Conservation (phyloP, 140 eudicot species). For the Stevia rebaudiana region DNA sequence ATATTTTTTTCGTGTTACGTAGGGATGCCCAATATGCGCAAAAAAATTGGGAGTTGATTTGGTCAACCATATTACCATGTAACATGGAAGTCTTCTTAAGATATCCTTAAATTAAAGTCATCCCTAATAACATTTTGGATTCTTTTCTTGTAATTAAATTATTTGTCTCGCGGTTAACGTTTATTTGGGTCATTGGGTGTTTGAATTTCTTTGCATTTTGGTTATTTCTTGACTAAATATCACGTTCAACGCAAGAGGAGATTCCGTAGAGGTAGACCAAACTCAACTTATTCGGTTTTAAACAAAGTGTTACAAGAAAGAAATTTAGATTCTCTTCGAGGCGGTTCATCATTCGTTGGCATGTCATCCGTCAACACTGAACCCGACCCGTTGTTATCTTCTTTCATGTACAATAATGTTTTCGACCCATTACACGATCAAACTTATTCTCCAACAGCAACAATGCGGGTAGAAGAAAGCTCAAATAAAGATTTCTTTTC, state of each 20-base stretch:
- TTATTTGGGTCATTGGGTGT: no score
- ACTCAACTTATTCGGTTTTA: slow-evolving; percentile 41
- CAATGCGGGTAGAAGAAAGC: slow-evolving; percentile 27
- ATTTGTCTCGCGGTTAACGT: not conserved
- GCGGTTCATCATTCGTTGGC: slow-evolving; percentile 45
- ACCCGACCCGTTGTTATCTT: slow-evolving; percentile 67
- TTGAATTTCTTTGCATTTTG: not conserved
- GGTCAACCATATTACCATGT: slow-evolving; percentile 75
- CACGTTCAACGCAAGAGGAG: slow-evolving; percentile 95
- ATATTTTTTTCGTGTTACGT: no score
- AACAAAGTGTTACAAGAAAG: slow-evolving; percentile 73
- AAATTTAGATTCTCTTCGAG: slow-evolving; percentile 61
- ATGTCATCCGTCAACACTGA: slow-evolving; percentile 42
- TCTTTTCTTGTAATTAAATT: not conserved
- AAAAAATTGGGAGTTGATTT: slow-evolving; percentile 62
- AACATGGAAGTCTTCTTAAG: slow-evolving; percentile 75
- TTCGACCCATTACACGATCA: slow-evolving; percentile 35
- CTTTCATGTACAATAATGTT: slow-evolving; percentile 51
- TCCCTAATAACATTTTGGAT: no score
- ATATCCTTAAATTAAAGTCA: slow-evolving; percentile 57
- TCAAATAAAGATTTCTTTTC: slow-evolving; percentile 25
- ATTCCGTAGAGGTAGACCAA: slow-evolving; percentile 51
- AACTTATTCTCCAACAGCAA: slow-evolving; percentile 32
- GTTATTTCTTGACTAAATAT: slow-evolving; percentile 51
- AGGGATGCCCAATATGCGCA: slow-evolving; percentile 89